Base-by-base conservation (phyloP, 2,329 filamentous ascomycete species). In the Penicillium fuscoglaucum region DNA sequence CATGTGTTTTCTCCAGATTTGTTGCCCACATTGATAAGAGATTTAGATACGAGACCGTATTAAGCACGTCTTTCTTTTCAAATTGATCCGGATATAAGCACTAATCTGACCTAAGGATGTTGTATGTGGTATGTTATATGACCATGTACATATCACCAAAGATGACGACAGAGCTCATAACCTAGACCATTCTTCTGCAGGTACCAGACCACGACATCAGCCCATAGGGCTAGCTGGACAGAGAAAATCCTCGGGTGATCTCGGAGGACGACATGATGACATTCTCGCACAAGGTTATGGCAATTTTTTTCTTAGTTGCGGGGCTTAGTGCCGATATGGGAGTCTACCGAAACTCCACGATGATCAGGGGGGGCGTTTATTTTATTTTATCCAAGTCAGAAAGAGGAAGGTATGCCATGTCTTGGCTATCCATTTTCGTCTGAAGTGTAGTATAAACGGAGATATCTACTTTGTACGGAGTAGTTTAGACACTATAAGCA, bases 341-440 rank as follows among this genome's bases (percentile, higher is more conserved):
- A 37, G 26, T 26, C 49, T 57, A 39, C 45, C 44, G 40, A 48
- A 21, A 28, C 40, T 57, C 61, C 60, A 62, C 54, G 59, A 57
- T 60, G 57, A 59, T 61, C 50, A 59, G 61, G 62, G 61, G 62
- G 61, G 61, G 62, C 78, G 4, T 33, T 24, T 7, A 44, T 58
- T 55, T 57, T 46, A 24, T 41, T 41, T 37, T 44, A 19, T 41
- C 35, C 19, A 15, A 31, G 43, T 59, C 26, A 40, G 28, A 41
- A 55, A 48, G 26, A 58, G 55, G 51, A 55, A 61, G 49, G 41
- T 61, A 24, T 58, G 51, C 50, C 51, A 47, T 19, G 39, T 24
- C 50, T 43, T 53, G 55, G 50, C 50, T 46, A 24, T 26, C 31
- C 21, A 33, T 35, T 48, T 48, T 35, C 5, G 46, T 9, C 15